Evolutionary conservation across 441 rosid genomes (phyloP), one percentile per base, ranked within the genome.

Genomic region (Erysimum pusillum): DNA sequence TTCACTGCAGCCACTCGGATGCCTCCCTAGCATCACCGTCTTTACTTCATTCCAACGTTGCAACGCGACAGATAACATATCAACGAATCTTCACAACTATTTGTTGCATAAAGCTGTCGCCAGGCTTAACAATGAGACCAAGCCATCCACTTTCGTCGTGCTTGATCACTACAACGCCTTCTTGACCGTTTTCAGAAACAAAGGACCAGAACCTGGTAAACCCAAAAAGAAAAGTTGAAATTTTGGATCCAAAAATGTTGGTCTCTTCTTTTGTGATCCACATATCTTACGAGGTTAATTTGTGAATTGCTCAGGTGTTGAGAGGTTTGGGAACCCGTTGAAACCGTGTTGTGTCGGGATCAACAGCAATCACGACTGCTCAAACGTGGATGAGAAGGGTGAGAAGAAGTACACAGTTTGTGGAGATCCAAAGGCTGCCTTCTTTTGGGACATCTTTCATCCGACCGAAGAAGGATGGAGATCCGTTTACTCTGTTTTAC

Each of bases 1-100:
- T 9, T 73, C 78, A 31, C 75, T 92, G 11, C 88, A 79, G 35
- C 99, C 99, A 9, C 68, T 90, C 44, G 98, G 99, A 1, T 94
- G 99, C 73, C 88, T 90, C 46, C 99, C 99, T 18, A 15, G 1
- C 1, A 69, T 42, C 69, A 86, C 98, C 0, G 11, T 18, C 6
- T n/a, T 4, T 5, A 35, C 53, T 51, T 77, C 91, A 1, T 90
- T 81, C 73, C 80, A 75, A 59, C 83, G 74, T 36, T 92, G 99
- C 87, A 81, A 85, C 54, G 87, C 25, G 25, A 58, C 80, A 2
- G 38, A 71, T 5, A 90, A 92, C 81, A 15, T 32, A 6, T 85
- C 86, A 2, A 85, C 81, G 8, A 36, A 17, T 14, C 63, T 86
- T 81, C 99, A 94, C 82, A 92, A 94, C 80, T 59, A 9, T 17